phyloP scores from a whole-genome alignment of 805 yeast species.

The Saccharomycopsis selenospora region DNA sequence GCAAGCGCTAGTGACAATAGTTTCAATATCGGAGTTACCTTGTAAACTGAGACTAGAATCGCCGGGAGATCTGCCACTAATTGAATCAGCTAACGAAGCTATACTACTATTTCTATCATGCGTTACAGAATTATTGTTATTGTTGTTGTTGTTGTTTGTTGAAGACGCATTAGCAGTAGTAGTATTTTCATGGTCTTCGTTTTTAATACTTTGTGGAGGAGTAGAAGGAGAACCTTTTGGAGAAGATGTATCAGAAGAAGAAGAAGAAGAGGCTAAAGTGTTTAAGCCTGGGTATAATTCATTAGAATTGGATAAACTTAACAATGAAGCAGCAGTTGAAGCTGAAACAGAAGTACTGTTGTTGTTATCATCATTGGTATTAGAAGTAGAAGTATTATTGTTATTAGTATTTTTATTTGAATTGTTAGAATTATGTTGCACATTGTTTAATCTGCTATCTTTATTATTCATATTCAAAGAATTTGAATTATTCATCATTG shows the following conservation, averaged over 20 bases:
- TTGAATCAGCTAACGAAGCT: background rate
- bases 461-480: background rate
- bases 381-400: background rate
- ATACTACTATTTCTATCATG: background rate
- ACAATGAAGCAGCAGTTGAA: slow-evolving; percentile 17
- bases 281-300: slow-evolving; percentile 19
- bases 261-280: slow-evolving; percentile 12
- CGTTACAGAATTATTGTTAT: background rate
- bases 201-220: background rate
- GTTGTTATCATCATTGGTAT: background rate
- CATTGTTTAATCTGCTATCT: background rate
- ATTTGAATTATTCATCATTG: background rate
- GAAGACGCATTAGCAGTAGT: background rate
- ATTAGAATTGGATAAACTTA: slow-evolving; percentile 15
- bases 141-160: background rate
- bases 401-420: background rate
- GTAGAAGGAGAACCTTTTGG: slow-evolving; percentile 2
- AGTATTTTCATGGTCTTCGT: background rate
- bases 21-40: slow-evolving; percentile 7
- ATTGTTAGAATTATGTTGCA: background rate
- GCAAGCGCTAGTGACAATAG: slow-evolving; percentile 14
- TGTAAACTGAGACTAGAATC: background rate
- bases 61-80: background rate
- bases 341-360: slow-evolving; percentile 7
- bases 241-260: background rate